phyloP scores from a whole-genome alignment of 2,329 filamentous ascomycete species.

The Aspergillus sp. region DNA sequence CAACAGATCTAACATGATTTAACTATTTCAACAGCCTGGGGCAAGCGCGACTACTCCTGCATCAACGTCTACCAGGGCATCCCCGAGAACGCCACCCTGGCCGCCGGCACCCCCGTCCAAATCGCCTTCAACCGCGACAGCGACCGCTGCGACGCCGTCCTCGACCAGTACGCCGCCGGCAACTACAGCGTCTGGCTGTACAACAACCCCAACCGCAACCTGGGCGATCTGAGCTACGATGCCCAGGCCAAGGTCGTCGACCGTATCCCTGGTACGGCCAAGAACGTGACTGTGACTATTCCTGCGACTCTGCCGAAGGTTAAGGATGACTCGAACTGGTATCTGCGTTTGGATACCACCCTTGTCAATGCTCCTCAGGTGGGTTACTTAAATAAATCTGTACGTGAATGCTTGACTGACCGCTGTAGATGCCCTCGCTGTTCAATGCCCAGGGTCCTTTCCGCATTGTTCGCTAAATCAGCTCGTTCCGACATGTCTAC shows the following conservation, averaged over 20 bases:
- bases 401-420: neutral
- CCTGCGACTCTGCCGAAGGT: slow-evolving; percentile 26
- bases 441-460: neutral
- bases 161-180: slow-evolving; percentile 19
- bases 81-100: slow-evolving; percentile 31
- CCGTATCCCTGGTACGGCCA: slow-evolving; percentile 20
- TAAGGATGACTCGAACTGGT: slow-evolving; percentile 28
- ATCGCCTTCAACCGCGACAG: slow-evolving; percentile 30
- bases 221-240: slow-evolving; percentile 22
- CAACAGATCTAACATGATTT: neutral
- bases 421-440: neutral
- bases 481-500: too few species aligned
- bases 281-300: slow-evolving; percentile 24
- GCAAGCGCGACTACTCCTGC: slow-evolving; percentile 35
- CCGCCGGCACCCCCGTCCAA: slow-evolving; percentile 23
- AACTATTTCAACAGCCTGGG: slow-evolving; percentile 33
- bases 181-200: slow-evolving; percentile 31
- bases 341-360: slow-evolving; percentile 25
- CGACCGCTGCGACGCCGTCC: slow-evolving; percentile 24
- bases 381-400: neutral
- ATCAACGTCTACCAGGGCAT: slow-evolving; percentile 35
- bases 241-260: slow-evolving; percentile 19
- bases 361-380: slow-evolving; percentile 30
- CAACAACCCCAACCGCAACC: slow-evolving; percentile 30
- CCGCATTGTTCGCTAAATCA: neutral